Base-by-base conservation (phyloP, 352 stramenopile genomes). In the Thalassiosira delicatula region DNA sequence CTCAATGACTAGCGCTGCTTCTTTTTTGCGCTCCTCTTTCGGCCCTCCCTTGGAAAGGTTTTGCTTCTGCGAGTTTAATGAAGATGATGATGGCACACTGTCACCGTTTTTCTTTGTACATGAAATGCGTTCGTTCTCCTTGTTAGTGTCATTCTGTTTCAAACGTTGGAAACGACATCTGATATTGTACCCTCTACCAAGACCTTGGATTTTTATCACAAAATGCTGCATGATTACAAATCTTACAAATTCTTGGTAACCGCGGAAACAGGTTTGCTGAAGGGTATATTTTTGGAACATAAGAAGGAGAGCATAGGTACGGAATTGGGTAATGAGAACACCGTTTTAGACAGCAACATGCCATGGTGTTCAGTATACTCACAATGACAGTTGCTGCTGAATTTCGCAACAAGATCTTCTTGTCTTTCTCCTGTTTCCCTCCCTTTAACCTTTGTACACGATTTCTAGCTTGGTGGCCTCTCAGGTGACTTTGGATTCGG, bases 1-100 rank as follows among this genome's bases (percentile, higher is more conserved):
- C 35, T 85, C 70, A 62, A 85, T 85, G 8, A 79, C 46, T 32
- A 81, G 40, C 23, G 77, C 77, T 57, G 77, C 77, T 67, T 70
- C 49, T 49, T 76, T 79, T 32, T 75, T 60, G 62, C 59, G 30
- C n/a, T 70, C 1, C 29, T 56, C 37, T 49, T 70, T 27, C 21
- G 27, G 33, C 51, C 21, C 25, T 27, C 29, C 35, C 57, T 59
- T n/a, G 9, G 40, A 49, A 49, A 49, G 40, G 40, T 17, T 8
- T 17, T 17, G 40, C 40, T 49, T 17, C 17, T n/a, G n/a, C n/a
- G n/a, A n/a, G n/a, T n/a, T n/a, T n/a, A n/a, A n/a, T n/a, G n/a
- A n/a, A n/a, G n/a, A n/a, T n/a, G n/a, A n/a, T n/a, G n/a, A n/a
- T n/a, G n/a, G n/a, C n/a, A n/a, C n/a, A n/a, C n/a, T n/a, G n/a